Percentiles rank a stretch among this genome's conserved stretches.
phyloP scores from a whole-genome alignment of 2,329 filamentous ascomycete genomes.

The Juglanconis sp. region DNA sequence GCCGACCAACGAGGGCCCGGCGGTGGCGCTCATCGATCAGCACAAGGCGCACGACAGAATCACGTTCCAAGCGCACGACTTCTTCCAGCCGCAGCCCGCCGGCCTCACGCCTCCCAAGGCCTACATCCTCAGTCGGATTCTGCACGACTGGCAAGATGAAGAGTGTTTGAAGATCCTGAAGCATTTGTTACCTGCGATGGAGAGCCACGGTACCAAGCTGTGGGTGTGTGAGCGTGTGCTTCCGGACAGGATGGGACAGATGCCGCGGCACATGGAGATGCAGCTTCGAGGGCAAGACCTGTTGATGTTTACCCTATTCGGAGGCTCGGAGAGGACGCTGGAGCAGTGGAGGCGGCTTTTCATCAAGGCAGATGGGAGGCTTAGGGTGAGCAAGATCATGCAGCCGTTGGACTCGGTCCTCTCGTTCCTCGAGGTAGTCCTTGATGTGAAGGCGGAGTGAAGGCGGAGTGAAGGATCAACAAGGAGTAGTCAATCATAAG shows the following conservation, averaged over 20 bases:
- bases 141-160: constrained; percentile 38
- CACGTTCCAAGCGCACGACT: constrained; percentile 27
- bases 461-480: neutral
- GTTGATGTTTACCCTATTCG: constrained; percentile 19
- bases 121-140: constrained; percentile 35
- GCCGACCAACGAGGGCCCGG: neutral
- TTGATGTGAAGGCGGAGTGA: neutral
- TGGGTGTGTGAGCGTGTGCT: constrained; percentile 17
- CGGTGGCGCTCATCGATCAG: neutral
- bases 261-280: constrained; percentile 15
- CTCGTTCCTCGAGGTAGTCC: neutral
- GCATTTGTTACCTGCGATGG: constrained; percentile 31
- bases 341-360: constrained; percentile 13
- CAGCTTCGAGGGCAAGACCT: neutral
- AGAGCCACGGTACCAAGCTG: constrained; percentile 18
- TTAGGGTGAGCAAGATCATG: constrained; percentile 1
- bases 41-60: neutral
- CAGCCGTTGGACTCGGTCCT: neutral
- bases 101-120: constrained; percentile 24
- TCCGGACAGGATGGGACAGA: constrained; percentile 13
- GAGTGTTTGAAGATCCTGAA: constrained; percentile 33
- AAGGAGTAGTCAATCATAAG: neutral
- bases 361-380: constrained; percentile 8
- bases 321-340: constrained; percentile 15
- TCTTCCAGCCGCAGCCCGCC: constrained; percentile 32